phyloP scores from a whole-genome alignment of 495 filamentous ascomycete genomes.

The Penicillium taxi region DNA sequence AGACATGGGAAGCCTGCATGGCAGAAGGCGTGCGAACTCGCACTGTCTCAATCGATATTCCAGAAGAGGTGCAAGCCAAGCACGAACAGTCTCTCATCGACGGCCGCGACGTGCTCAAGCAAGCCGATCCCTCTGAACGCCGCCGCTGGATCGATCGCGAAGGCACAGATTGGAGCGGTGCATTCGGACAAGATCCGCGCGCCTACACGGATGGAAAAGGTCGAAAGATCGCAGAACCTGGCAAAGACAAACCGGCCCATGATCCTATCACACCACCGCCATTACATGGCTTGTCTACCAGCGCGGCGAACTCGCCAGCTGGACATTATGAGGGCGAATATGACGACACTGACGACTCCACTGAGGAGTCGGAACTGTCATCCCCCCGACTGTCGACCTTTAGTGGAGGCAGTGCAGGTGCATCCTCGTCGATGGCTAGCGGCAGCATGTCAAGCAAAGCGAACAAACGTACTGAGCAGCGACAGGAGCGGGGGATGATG shows the following conservation, averaged over 20 bases:
- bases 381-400: constrained; percentile 15
- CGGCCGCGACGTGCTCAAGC: constrained; percentile 69
- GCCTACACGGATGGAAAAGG: constrained; percentile 45
- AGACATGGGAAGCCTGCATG: constrained; percentile 86
- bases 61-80: constrained; percentile 54
- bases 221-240: constrained; percentile 47
- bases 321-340: constrained; percentile 1
- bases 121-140: constrained; percentile 60
- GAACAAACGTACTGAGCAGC: constrained; percentile 41
- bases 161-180: constrained; percentile 83
- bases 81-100: constrained; percentile 73
- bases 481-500: constrained; percentile 46
- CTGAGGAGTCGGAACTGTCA: constrained; percentile 8
- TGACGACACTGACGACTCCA: constrained; percentile 9
- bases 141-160: constrained; percentile 69
- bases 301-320: not conserved
- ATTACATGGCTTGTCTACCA: constrained; percentile 28
- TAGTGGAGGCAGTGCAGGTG: constrained; percentile 3
- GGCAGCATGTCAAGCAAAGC: constrained; percentile 23
- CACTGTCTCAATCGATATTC: constrained; percentile 59
- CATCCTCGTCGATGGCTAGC: constrained; percentile 11
- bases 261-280: constrained; percentile 48
- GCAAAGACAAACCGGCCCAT: constrained; percentile 45
- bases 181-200: constrained; percentile 62
- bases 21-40: constrained; percentile 71